These are phyloP conservation scores for Fusarium papillatum DNA, from an alignment of 2,329 filamentous ascomycete species.

Conservation along the genomic window DNA sequence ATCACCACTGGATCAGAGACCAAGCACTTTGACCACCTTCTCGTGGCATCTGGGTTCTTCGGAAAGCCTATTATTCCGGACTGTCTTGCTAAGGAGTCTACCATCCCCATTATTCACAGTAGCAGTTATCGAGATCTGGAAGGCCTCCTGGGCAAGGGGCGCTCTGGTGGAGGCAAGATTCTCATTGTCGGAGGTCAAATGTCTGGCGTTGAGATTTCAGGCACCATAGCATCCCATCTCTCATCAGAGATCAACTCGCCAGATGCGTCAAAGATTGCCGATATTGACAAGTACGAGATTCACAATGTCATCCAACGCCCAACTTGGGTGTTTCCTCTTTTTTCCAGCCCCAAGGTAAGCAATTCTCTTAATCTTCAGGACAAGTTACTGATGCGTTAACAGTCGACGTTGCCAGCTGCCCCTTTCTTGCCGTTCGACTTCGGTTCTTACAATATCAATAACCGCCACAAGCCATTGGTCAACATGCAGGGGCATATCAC, in stretches of 20 bases:
- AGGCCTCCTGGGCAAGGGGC: constrained; percentile 57
- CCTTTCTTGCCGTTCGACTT: constrained; percentile 82
- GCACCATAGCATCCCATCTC: constrained; percentile 78
- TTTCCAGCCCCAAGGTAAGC: constrained; percentile 64
- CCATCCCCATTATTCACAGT: constrained; percentile 74
- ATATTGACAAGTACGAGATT: constrained; percentile 67
- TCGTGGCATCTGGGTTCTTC: constrained; percentile 85
- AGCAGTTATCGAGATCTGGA: constrained; percentile 72
- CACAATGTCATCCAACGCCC: constrained; percentile 79
- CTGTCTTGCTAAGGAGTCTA: constrained; percentile 50
- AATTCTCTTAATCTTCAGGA: fast-evolving
- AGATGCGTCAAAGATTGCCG: constrained; percentile 51
- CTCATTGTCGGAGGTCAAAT: constrained; percentile 85
- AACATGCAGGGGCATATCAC: constrained; percentile 77
- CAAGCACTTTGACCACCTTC: constrained; percentile 76
- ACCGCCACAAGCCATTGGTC: constrained; percentile 69
- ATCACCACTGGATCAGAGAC: constrained; percentile 57
- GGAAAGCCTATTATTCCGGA: constrained; percentile 68
- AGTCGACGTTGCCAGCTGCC: constrained; percentile 63
- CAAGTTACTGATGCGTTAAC: neutral
- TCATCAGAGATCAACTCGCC: constrained; percentile 73
- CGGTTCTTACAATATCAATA: constrained; percentile 76
- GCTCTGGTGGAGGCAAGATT: constrained; percentile 68
- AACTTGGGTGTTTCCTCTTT: constrained; percentile 78
- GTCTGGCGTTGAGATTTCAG: constrained; percentile 84